Evolutionary conservation across 257 asterid genomes (phyloP).

Genomic region (Linderniella brevidens): DNA sequence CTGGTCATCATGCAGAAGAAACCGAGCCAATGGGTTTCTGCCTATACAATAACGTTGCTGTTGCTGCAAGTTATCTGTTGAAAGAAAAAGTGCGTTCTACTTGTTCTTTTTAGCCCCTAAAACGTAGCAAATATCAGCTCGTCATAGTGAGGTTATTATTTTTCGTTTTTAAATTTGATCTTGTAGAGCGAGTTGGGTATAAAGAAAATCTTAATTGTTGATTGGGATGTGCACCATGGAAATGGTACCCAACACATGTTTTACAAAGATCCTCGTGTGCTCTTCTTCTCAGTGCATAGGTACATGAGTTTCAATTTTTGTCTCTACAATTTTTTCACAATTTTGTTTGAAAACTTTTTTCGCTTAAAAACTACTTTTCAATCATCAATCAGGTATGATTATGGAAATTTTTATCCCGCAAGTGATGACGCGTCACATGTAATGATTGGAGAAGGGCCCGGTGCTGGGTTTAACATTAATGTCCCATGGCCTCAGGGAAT

Average conservation of each 20-base stretch:
- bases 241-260: conserved; percentile 93
- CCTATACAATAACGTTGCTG: conserved; percentile 73
- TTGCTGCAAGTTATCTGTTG: conserved; percentile 65
- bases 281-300: conserved; percentile 98
- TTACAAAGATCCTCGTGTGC: conserved; percentile 76
- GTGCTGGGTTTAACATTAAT: conserved; percentile 80
- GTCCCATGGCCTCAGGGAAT: conserved; percentile 83
- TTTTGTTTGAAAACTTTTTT: background rate
- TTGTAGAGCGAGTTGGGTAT: conserved; percentile 66
- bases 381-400: conserved; percentile 43
- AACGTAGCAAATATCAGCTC: background rate
- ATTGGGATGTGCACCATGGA: conserved; percentile 99
- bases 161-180: conserved; percentile 6
- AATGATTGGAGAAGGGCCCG: conserved; percentile 82
- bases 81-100: conserved; percentile 55
- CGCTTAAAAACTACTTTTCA: conserved; percentile 7
- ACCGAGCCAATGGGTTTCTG: conserved; percentile 92
- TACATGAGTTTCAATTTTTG: conserved; percentile 10
- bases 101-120: background rate
- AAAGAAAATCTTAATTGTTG: conserved; percentile 70
- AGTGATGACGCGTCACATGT: conserved; percentile 62
- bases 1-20: conserved; percentile 96
- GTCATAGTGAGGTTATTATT: conserved; percentile 3
- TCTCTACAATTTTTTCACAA: background rate
- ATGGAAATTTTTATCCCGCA: conserved; percentile 62